A percentile compares a stretch with the other conserved stretches of the same genome.
These are phyloP conservation scores for Rhizophagus prolifer DNA, from an alignment of 192 early-diverging fungal genomes.

Conservation along the genomic window DNA sequence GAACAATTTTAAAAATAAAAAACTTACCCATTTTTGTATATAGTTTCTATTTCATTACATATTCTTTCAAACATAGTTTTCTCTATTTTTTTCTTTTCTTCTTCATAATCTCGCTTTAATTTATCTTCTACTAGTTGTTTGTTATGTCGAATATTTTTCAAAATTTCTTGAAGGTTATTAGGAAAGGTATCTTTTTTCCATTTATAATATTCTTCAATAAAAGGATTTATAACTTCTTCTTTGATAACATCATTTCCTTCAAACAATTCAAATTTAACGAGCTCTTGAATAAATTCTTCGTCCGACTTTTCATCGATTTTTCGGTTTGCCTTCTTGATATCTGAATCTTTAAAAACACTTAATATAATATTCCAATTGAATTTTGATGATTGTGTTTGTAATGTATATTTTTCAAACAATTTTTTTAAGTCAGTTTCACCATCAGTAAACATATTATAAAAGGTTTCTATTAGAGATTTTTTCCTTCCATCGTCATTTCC, in stretches of 20 bases:
- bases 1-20: too few species aligned
- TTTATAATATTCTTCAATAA: not conserved
- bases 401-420: too few species aligned
- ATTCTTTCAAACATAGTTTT: not conserved
- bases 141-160: not conserved
- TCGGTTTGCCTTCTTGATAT: too few species aligned
- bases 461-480: not conserved
- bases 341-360: too few species aligned
- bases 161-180: not conserved
- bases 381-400: not conserved
- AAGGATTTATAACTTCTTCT: not conserved
- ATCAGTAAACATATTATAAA: not conserved
- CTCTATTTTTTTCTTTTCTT: not conserved
- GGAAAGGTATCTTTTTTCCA: not conserved
- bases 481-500: too few species aligned
- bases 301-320: not conserved
- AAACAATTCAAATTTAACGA: not conserved
- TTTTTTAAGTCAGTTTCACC: not conserved
- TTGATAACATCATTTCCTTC: not conserved
- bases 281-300: not conserved
- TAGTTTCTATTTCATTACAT: not conserved
- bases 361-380: not conserved
- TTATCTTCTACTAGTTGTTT: not conserved
- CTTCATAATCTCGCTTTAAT: not conserved
- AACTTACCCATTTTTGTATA: not conserved